Evolutionary conservation across 352 stramenopile genomes (phyloP).

Genomic region (Pythium oligandrum): DNA sequence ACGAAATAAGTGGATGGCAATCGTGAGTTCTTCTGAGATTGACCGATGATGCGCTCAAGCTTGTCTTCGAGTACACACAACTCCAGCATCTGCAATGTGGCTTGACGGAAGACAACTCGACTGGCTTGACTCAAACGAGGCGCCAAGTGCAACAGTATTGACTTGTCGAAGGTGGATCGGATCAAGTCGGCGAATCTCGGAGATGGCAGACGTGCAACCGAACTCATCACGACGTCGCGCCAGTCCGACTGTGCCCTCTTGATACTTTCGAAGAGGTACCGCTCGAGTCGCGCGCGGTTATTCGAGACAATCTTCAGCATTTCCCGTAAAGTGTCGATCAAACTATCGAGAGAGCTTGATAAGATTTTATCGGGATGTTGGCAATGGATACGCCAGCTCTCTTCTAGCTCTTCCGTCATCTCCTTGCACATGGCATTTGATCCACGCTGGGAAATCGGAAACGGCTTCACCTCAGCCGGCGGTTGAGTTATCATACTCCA

Average conservation of each 20-base stretch:
- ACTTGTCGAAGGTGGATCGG: not conserved
- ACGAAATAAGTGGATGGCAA: not conserved
- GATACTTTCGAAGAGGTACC: not conserved
- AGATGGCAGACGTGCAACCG: not conserved
- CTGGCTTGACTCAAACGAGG: not conserved
- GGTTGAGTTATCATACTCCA: not conserved
- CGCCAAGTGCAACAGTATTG: not conserved
- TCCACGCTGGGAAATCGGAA: constrained; percentile 20
- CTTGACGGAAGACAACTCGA: constrained; percentile 17
- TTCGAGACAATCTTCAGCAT: not conserved
- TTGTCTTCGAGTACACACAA: constrained; percentile 80
- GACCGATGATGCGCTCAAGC: constrained; percentile 31
- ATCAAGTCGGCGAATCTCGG: not conserved
- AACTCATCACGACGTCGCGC: not conserved
- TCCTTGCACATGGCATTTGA: constrained; percentile 24
- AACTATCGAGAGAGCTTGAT: not conserved
- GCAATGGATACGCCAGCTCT: constrained; percentile 41
- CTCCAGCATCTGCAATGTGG: constrained; percentile 35
- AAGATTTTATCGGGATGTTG: constrained; percentile 9
- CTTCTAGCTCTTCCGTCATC: constrained; percentile 35
- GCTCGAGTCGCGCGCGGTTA: too few relatives aligned
- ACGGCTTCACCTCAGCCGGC: not conserved
- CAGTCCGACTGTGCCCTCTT: not conserved
- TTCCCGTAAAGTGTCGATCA: not conserved
- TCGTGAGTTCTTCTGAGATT: constrained; percentile 1